Percentiles rank a stretch among this genome's conserved stretches.
Evolutionary conservation across 2,329 filamentous ascomycete species (phyloP).

Genomic region (Epichloe gansuensis): DNA sequence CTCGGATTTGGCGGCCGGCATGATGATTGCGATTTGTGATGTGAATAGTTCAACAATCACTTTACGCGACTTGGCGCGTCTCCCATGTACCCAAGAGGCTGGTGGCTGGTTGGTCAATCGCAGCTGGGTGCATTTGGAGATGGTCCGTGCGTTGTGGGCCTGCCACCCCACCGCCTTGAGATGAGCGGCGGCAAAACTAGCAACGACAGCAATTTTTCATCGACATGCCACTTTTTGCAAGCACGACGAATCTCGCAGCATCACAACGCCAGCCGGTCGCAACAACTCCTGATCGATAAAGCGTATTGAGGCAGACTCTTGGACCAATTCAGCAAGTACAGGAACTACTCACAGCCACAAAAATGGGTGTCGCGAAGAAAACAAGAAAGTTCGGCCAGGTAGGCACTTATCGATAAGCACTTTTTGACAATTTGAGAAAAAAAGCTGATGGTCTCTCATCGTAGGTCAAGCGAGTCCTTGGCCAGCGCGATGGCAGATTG

Average conservation of each 20-base stretch:
- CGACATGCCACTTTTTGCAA: not conserved
- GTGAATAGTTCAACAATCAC: slow-evolving; percentile 15
- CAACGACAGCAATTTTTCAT: slow-evolving; percentile 8
- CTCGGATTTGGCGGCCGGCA: slow-evolving; percentile 38
- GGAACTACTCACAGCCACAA: slow-evolving; percentile 1
- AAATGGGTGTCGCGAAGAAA: slow-evolving; percentile 80
- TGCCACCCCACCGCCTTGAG: slow-evolving; percentile 19
- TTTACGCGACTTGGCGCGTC: slow-evolving; percentile 29
- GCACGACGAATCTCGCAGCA: not conserved
- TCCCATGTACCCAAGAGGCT: not conserved
- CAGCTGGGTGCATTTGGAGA: not conserved
- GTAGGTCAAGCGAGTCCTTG: slow-evolving; percentile 70
- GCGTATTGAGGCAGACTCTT: too few species aligned
- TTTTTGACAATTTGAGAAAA: not conserved
- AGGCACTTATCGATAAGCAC: slow-evolving; percentile 21
- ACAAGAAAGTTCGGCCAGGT: slow-evolving; percentile 80
- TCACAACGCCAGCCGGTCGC: not conserved
- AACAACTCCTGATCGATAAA: not conserved
- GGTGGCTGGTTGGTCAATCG: not conserved
- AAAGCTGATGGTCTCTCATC: slow-evolving; percentile 1
- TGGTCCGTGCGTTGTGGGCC: slow-evolving; percentile 18
- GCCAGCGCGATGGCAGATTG: slow-evolving; percentile 65
- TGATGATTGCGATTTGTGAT: slow-evolving; percentile 26
- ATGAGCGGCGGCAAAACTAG: slow-evolving; percentile 5
- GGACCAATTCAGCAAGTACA: not conserved